Evolutionary conservation across 1,139 yeast species (phyloP), one percentile per base, ranked within the genome.

Genomic region (Kodamaea plutei): DNA sequence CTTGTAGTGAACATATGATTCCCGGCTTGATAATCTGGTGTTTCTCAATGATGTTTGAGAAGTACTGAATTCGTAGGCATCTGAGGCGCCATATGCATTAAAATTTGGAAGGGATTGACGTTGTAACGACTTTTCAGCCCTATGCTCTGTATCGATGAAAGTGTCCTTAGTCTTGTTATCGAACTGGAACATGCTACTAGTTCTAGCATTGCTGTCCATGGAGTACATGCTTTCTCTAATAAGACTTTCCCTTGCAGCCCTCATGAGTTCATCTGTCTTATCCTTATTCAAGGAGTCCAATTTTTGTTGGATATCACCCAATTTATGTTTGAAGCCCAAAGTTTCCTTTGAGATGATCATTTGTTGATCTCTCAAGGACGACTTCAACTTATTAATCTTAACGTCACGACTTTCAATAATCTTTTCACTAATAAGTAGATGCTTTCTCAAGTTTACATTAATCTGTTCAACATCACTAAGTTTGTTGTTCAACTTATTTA

Each of bases 381-480:
- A 46, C 43, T 79, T 81, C 36, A 84, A 61, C 24, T 70, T 66
- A 33, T 64, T 62, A 28, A 83, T 81, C 29, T 84, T 69, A 34
- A 66, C 69, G 38, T 76, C 78, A 33, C 88, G 67, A 16, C 76
- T 64, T 15, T 72, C 79, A 20, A 81, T 69, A 31, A 82, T 68
- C 45, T 75, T 71, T 38, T 77, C 77, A 28, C 79, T 68, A 10
- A 78, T 64, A 16, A 69, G 63, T 19, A 53, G 38, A 29, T 67
- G 73, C 33, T 63, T 64, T 10, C 68, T 48, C n/a, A 65, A 45
- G 33, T 64, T 64, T 16, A 50, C 50, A 37, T 61, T 66, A 34
- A 62, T 58, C 26, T 60, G 44, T 33, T 64, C 71, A 23, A 61
- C 67, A 33, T 67, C 73, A 33, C 47, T 55, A 26, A 68, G 47